phyloP scores from a whole-genome alignment of 176 grass and related monocot species.

The Triticum urartu region DNA sequence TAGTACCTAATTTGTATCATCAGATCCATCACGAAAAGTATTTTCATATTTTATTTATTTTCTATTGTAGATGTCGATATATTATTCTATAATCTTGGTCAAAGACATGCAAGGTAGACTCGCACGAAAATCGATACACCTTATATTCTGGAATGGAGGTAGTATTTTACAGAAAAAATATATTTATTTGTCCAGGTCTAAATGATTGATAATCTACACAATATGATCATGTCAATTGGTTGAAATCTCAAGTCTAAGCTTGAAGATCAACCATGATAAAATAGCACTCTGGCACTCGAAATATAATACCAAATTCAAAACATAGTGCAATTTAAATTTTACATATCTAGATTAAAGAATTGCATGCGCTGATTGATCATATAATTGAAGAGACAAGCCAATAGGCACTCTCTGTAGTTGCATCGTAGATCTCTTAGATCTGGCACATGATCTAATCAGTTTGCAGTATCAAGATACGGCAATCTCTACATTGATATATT shows the following conservation, averaged over 20 bases:
- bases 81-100: too few species aligned
- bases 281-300: background rate
- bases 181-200: background rate
- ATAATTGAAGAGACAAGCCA: background rate
- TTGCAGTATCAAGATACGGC: background rate
- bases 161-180: background rate
- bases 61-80: too few species aligned
- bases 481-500: background rate
- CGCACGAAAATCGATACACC: too few species aligned
- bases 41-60: too few species aligned
- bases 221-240: conserved; percentile 7
- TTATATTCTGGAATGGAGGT: too few species aligned
- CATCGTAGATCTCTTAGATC: conserved; percentile 14
- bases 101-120: too few species aligned
- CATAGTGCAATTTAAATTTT: conserved; percentile 1
- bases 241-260: conserved; percentile 2
- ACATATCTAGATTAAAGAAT: background rate
- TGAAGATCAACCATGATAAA: conserved; percentile 5
- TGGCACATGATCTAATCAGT: background rate
- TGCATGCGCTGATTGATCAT: background rate
- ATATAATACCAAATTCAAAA: conserved; percentile 14
- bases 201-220: background rate
- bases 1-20: too few species aligned
- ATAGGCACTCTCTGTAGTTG: background rate
- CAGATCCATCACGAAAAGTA: too few species aligned